A percentile compares a stretch with the other conserved stretches of the same genome.
These are phyloP conservation scores for Phytophthora kernoviae DNA, from an alignment of 352 stramenopile species.

Conservation along the genomic window DNA sequence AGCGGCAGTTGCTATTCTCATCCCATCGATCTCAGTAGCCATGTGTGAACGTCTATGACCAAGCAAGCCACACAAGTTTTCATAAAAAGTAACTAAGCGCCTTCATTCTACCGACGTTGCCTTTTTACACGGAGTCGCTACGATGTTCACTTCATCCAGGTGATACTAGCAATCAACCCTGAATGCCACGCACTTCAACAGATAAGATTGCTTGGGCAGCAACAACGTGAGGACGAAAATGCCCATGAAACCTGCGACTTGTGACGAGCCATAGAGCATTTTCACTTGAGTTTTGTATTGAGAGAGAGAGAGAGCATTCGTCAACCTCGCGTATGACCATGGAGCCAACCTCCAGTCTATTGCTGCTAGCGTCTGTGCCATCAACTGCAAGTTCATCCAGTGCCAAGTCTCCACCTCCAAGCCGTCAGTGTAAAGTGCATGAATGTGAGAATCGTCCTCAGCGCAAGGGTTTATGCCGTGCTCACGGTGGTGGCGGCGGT, in stretches of 20 bases:
- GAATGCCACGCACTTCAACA: too few relatives aligned
- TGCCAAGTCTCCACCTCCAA: background rate
- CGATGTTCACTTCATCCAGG: too few relatives aligned
- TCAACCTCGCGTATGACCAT: background rate
- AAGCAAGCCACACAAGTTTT: slow-evolving; percentile 12
- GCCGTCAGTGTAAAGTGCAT: slow-evolving; percentile 12
- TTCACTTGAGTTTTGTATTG: slow-evolving; percentile 6
- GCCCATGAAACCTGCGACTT: slow-evolving; percentile 5
- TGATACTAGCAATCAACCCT: too few relatives aligned
- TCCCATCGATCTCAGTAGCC: background rate
- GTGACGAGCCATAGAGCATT: slow-evolving; percentile 2
- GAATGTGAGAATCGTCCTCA: slow-evolving; percentile 16
- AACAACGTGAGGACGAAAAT: too few relatives aligned
- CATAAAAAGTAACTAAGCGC: slow-evolving; percentile 38
- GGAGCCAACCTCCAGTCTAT: slow-evolving; percentile 1
- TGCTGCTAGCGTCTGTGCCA: background rate
- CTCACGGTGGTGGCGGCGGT: slow-evolving; percentile 18
- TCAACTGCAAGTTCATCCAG: background rate
- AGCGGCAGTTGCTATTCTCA: slow-evolving; percentile 7
- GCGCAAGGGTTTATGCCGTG: slow-evolving; percentile 18
- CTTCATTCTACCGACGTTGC: slow-evolving; percentile 13
- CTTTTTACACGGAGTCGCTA: background rate
- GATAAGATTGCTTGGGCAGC: too few relatives aligned
- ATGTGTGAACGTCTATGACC: background rate
- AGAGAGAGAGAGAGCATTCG: slow-evolving; percentile 8